Conservation (phyloP, 2,329 filamentous ascomycete species). For the Pyricularia sp. region DNA sequence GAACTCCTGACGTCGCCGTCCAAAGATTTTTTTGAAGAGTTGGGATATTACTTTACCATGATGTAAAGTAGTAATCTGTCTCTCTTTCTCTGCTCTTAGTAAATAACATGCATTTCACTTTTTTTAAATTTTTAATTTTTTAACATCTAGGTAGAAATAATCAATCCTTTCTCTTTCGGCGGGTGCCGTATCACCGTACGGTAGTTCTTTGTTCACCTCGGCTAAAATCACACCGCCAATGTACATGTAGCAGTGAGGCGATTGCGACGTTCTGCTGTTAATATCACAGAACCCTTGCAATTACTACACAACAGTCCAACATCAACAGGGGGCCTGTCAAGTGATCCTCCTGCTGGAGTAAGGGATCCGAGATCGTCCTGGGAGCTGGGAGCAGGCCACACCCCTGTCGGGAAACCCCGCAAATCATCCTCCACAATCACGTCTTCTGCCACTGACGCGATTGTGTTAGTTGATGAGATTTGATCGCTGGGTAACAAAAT, state of each 20-base stretch:
- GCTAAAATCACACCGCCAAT: neutral
- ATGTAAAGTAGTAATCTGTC: neutral
- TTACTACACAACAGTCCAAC: neutral
- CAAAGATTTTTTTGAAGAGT: neutral
- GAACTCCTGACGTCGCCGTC: neutral
- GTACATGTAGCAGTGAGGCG: neutral
- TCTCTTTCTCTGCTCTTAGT: too few relatives aligned
- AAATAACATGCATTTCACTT: too few relatives aligned
- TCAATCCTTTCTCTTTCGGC: too few relatives aligned
- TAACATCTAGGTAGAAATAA: too few relatives aligned
- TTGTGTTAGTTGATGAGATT: neutral
- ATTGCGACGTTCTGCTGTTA: neutral
- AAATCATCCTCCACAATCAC: neutral
- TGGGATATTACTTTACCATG: neutral
- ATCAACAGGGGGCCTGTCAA: neutral
- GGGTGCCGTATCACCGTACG: too few relatives aligned
- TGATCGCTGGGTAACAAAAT: neutral
- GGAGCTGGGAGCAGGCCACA: neutral
- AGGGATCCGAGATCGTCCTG: neutral
- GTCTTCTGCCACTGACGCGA: neutral
- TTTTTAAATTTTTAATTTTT: too few relatives aligned
- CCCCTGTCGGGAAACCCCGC: neutral
- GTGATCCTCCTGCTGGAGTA: neutral
- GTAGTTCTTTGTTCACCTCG: neutral
- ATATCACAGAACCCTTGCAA: neutral